Conservation (phyloP, 257 asterid species). For the Nyctanthes arbortristis region DNA sequence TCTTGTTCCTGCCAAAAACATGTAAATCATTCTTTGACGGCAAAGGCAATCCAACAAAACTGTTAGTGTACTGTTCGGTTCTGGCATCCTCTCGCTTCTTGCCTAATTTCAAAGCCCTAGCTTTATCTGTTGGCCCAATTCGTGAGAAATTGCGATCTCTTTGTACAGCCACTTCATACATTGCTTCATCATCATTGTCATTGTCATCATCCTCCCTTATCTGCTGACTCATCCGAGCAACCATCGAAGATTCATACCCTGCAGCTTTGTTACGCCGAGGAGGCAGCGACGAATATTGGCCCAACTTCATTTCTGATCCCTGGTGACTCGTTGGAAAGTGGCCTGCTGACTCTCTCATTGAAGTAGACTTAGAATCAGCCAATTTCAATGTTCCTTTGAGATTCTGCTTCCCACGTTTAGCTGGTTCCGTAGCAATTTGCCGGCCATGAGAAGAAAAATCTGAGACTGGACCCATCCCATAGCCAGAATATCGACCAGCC, state of each 20-base stretch:
- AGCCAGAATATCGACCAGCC: conserved; percentile 45
- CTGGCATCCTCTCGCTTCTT: conserved; percentile 55
- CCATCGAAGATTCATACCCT: conserved; percentile 48
- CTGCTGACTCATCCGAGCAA: conserved; percentile 50
- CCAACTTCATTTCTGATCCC: conserved; percentile 49
- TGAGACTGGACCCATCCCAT: conserved; percentile 38
- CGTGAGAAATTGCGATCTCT: conserved; percentile 49
- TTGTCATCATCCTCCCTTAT: conserved; percentile 40
- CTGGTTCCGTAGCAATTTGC: conserved; percentile 42
- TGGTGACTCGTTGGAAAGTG: conserved; percentile 45
- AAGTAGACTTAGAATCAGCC: conserved; percentile 51
- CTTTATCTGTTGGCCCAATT: conserved; percentile 38
- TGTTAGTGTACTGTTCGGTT: conserved; percentile 47
- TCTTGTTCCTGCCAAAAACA: conserved; percentile 63
- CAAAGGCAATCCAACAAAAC: conserved; percentile 45
- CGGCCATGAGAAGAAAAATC: conserved; percentile 52
- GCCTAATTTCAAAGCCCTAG: conserved; percentile 48
- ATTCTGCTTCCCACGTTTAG: conserved; percentile 60
- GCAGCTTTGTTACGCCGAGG: conserved; percentile 40
- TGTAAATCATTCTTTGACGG: conserved; percentile 46
- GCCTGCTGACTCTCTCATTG: conserved; percentile 48
- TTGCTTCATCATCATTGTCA: conserved; percentile 55
- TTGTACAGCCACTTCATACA: conserved; percentile 64
- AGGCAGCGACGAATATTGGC: conserved; percentile 41
- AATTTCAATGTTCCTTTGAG: conserved; percentile 64